Evolutionary conservation across 2,329 filamentous ascomycete species (phyloP).

Genomic region (Exophiala calicioides): DNA sequence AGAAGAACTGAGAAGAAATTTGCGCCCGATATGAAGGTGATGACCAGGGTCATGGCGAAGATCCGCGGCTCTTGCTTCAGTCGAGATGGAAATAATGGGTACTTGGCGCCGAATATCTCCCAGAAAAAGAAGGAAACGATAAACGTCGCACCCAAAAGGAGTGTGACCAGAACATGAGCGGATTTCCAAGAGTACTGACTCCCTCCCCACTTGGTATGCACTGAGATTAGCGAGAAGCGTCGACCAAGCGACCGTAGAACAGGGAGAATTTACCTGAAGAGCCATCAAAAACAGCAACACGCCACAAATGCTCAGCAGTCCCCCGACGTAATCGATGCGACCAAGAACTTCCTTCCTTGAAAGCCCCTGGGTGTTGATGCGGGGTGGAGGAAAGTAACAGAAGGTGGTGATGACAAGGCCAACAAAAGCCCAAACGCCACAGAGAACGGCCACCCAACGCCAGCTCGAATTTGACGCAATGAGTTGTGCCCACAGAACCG

Average conservation of each 20-base stretch:
- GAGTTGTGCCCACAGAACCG: constrained; percentile 62
- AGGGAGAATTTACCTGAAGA: constrained; percentile 43
- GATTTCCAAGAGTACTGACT: constrained; percentile 47
- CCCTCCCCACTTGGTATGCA: too few species aligned
- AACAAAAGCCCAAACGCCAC: constrained; percentile 42
- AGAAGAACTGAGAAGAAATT: constrained; percentile 58
- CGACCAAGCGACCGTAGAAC: too few species aligned
- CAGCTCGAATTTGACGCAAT: constrained; percentile 39
- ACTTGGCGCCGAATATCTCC: constrained; percentile 48
- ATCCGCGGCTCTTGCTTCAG: constrained; percentile 52
- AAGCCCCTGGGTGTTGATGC: constrained; percentile 36
- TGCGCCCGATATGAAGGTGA: constrained; percentile 61
- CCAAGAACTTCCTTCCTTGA: constrained; percentile 40
- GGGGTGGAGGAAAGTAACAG: constrained; percentile 50
- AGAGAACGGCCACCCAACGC: constrained; percentile 24
- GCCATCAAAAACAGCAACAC: constrained; percentile 44
- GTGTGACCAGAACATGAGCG: constrained; percentile 47
- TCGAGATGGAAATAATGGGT: constrained; percentile 48
- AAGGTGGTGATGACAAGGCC: constrained; percentile 43
- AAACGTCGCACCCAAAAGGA: constrained; percentile 46
- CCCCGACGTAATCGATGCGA: constrained; percentile 54
- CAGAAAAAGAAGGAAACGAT: constrained; percentile 46
- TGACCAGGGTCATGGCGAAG: constrained; percentile 56
- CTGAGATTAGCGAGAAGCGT: too few species aligned
- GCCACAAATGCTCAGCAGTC: constrained; percentile 40